These are phyloP conservation scores for Populus trichocarpa DNA, from an alignment of 441 rosid genomes.

Conservation along the genomic window DNA sequence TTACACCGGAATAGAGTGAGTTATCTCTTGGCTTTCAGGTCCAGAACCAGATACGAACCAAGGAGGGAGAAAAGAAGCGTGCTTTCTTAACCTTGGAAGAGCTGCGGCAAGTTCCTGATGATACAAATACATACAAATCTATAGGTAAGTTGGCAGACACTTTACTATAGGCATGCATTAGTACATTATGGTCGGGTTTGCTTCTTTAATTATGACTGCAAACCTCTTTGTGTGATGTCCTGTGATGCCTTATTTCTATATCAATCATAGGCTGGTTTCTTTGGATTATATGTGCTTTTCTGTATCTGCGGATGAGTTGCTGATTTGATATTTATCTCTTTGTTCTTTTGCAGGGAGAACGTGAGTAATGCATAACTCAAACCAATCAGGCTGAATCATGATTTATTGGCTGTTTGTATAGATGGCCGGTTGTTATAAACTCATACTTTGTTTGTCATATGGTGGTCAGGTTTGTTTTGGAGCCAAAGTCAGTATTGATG, in stretches of 20 bases:
- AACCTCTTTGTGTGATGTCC: not conserved
- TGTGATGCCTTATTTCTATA: not conserved
- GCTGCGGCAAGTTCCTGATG: slow-evolving; percentile 63
- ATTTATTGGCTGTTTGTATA: not conserved
- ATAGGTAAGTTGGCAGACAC: slow-evolving; percentile 39
- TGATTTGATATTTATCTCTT: not conserved
- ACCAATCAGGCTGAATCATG: slow-evolving; percentile 8
- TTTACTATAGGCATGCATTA: not conserved
- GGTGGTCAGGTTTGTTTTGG: slow-evolving; percentile 62
- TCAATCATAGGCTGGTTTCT: not conserved
- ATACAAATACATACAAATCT: slow-evolving; percentile 85
- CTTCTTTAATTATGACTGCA: not conserved
- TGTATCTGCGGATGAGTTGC: not conserved
- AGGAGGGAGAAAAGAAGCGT: slow-evolving; percentile 89
- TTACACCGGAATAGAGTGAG: slow-evolving; percentile 11
- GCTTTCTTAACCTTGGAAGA: slow-evolving; percentile 90
- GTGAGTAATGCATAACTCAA: slow-evolving; percentile 50
- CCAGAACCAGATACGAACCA: slow-evolving; percentile 75
- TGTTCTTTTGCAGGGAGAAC: slow-evolving; percentile 77
- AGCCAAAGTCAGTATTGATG: slow-evolving; percentile 61
- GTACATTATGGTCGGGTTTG: not conserved
- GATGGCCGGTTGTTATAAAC: slow-evolving; percentile 20
- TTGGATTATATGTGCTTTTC: not conserved
- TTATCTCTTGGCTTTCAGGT: slow-evolving; percentile 43
- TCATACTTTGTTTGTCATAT: slow-evolving; percentile 7